Evolutionary conservation across 2,329 filamentous ascomycete genomes (phyloP).

Genomic region (Neofusicoccum kwambonambiense): DNA sequence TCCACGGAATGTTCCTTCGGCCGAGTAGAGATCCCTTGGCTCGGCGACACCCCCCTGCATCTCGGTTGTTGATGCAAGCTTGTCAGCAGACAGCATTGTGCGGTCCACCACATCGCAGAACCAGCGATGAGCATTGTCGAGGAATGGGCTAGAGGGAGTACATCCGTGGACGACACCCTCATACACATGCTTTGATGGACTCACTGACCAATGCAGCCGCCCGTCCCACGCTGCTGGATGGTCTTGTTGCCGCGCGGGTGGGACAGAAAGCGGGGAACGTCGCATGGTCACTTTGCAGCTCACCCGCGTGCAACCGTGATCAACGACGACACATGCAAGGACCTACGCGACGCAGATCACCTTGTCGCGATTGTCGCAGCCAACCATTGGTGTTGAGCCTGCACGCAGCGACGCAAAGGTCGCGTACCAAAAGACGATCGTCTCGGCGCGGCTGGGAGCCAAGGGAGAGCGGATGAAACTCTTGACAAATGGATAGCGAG

Average conservation of each 20-base stretch:
- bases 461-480: neutral
- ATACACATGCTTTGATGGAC: neutral
- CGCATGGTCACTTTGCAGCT: constrained; percentile 13
- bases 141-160: neutral
- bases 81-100: constrained; percentile 2
- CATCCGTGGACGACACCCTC: neutral
- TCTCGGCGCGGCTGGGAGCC: neutral
- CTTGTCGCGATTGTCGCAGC: neutral
- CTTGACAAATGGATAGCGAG: neutral
- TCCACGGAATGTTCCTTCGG: constrained; percentile 12
- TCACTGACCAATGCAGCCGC: neutral
- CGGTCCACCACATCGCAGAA: neutral
- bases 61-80: constrained; percentile 5
- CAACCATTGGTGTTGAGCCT: neutral
- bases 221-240: constrained; percentile 2
- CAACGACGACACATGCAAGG: constrained; percentile 12
- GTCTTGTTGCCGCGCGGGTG: constrained; percentile 3
- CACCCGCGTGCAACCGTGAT: constrained; percentile 16
- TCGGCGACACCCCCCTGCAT: neutral
- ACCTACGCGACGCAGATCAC: constrained; percentile 7
- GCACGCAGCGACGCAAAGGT: neutral
- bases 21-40: constrained; percentile 1
- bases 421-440: neutral
- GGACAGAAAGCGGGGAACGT: constrained; percentile 15
- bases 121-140: neutral